phyloP scores from a whole-genome alignment of 2,329 filamentous ascomycete species.

The Aspergillus aculeatus region DNA sequence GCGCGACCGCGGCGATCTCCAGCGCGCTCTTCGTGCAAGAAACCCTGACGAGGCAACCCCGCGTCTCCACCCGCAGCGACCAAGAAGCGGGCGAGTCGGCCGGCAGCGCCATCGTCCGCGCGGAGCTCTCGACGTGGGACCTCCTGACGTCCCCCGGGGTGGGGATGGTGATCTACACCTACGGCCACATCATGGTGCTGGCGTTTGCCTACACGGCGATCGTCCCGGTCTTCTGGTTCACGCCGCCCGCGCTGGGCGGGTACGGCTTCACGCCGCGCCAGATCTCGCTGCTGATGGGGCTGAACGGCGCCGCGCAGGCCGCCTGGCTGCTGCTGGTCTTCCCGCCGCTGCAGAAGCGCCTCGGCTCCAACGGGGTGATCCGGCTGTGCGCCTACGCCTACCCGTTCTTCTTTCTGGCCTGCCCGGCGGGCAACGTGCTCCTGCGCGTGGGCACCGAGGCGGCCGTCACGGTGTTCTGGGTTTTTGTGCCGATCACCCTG shows the following conservation, averaged over 20 bases:
- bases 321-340: constrained; percentile 70
- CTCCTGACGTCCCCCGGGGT: constrained; percentile 56
- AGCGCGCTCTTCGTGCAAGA: constrained; percentile 56
- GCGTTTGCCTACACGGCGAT: constrained; percentile 72
- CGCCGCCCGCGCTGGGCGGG: constrained; percentile 61
- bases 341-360: constrained; percentile 62
- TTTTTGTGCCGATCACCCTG: constrained; percentile 45
- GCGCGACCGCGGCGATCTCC: constrained; percentile 52
- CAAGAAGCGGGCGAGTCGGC: neutral
- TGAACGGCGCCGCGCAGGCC: constrained; percentile 66
- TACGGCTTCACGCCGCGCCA: constrained; percentile 60
- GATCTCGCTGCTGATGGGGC: constrained; percentile 66
- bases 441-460: constrained; percentile 43
- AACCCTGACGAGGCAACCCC: constrained; percentile 47
- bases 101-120: neutral
- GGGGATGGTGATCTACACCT: constrained; percentile 63
- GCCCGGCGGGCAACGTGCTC: constrained; percentile 58
- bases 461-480: constrained; percentile 54
- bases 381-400: constrained; percentile 58
- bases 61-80: no score
- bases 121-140: neutral
- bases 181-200: constrained; percentile 65
- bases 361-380: constrained; percentile 67
- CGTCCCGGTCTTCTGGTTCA: constrained; percentile 67
- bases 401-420: constrained; percentile 61